Base-by-base conservation (phyloP, 257 asterid species). In the Galeopsis tetrahit region DNA sequence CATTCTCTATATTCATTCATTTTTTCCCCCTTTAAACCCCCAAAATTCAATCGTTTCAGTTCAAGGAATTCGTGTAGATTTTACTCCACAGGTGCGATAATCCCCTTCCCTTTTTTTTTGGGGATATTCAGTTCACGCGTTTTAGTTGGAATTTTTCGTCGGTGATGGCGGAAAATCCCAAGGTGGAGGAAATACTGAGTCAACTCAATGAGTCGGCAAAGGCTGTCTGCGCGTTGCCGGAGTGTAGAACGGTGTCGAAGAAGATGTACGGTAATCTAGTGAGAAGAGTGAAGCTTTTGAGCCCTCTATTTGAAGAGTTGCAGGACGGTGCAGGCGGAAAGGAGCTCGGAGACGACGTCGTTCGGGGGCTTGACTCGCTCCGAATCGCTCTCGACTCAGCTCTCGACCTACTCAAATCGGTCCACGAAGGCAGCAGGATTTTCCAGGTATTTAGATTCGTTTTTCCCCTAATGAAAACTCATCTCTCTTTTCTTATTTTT, bases 281-380 rank as follows among this genome's bases (percentile, higher is more conserved):
- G 61, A 75, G 99, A 49, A 90, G 98, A 66, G 86, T 92, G 43
- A 95, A 90, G 85, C 97, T 95, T 34, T 59, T 95, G 85, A 84
- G 94, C 79, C 99, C 99, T 63, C 82, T 95, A 52, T 77, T 90
- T 63, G 99, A 95, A 81, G 99, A 95, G 81, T 68, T 95, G 82
- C 90, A 76, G 66, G 96, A 89, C 57, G 77, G 75, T 68, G 86
- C 80, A 3, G 87, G 68, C 52, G 88, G 64, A 39, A 76, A 72
- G 66, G 81, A 77, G 75, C 78, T 92, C 42, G 82, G 68, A 10
- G 81, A 83, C 80, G 96, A 92, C 78, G 87, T 83, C 74, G 79
- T 90, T 63, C 36, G 5, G 38, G 99, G 98, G 6, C 89, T 95
- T 70, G 73, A 85, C 46, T 63, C 81, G 46, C 85, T 95, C 66